phyloP scores from a whole-genome alignment of 345 rosid genomes.

The Eutrema japonicum region DNA sequence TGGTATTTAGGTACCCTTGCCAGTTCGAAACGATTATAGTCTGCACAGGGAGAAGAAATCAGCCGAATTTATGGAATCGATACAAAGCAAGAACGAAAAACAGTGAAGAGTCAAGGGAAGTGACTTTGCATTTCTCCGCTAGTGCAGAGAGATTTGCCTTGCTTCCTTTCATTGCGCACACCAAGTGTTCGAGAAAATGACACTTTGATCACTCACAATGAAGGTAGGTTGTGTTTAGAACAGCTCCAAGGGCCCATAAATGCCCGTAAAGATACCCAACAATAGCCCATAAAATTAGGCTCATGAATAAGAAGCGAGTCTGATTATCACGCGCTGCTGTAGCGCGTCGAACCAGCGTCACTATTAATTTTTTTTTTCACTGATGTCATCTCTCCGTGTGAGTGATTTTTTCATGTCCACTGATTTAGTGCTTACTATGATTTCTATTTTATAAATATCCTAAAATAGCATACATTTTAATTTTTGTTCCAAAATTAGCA shows the following conservation, averaged over 20 bases:
- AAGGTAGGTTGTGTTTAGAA: neutral
- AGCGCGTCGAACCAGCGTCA: neutral
- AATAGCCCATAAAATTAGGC: neutral
- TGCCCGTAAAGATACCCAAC: neutral
- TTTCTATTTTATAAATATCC: neutral
- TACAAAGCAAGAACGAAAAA: neutral
- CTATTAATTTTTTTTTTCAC: neutral
- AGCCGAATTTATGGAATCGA: neutral
- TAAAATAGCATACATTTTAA: too few relatives aligned
- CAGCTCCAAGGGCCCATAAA: constrained; percentile 7
- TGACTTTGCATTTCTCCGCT: constrained; percentile 81
- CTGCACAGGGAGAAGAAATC: constrained; percentile 47
- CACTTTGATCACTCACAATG: constrained; percentile 14
- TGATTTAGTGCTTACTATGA: neutral
- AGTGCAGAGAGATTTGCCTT: constrained; percentile 55
- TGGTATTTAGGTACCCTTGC: constrained; percentile 73
- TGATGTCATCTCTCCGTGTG: constrained; percentile 15
- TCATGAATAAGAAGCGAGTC: neutral
- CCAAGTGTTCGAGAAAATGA: constrained; percentile 62
- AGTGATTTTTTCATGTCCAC: constrained; percentile 21
- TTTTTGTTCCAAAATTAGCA: too few relatives aligned
- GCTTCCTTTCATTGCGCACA: constrained; percentile 53
- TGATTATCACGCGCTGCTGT: neutral
- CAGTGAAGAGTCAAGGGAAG: constrained; percentile 5
- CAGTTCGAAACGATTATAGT: constrained; percentile 80